Conservation (phyloP, 2,329 filamentous ascomycete genomes). For the Trichophyton rubrum region DNA sequence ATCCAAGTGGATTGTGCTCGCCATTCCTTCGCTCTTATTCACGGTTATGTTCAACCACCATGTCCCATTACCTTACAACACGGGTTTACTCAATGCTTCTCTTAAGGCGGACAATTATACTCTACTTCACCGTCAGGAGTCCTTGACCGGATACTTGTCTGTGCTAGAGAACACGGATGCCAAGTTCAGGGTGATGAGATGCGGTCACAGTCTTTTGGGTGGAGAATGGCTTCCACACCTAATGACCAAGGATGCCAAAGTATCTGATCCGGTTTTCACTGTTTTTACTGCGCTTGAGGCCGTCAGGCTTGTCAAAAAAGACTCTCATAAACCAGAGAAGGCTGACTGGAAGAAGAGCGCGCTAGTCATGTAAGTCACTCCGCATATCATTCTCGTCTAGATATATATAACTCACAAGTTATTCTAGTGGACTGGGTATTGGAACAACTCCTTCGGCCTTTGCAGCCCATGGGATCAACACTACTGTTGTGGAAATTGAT, state of each 20-base stretch:
- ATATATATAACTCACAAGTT: neutral
- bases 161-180: conserved; percentile 63
- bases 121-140: conserved; percentile 71
- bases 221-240: conserved; percentile 65
- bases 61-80: conserved; percentile 49
- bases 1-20: conserved; percentile 53
- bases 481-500: conserved; percentile 90
- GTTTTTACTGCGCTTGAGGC: conserved; percentile 96
- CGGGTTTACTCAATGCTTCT: conserved; percentile 51
- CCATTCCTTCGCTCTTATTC: conserved; percentile 54
- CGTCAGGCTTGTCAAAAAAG: conserved; percentile 61
- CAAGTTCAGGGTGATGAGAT: conserved; percentile 71
- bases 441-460: conserved; percentile 82
- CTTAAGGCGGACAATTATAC: conserved; percentile 56
- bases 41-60: conserved; percentile 63
- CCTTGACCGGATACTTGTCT: conserved; percentile 81
- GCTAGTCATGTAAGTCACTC: conserved; percentile 60
- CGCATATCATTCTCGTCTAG: neutral
- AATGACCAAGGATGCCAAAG: conserved; percentile 39
- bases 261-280: conserved; percentile 81
- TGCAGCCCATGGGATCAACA: conserved; percentile 76
- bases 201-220: conserved; percentile 86
- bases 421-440: conserved; percentile 66
- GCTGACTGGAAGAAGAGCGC: conserved; percentile 60
- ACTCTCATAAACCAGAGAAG: conserved; percentile 22